Base-by-base conservation (phyloP, 108 stramenopile species). In the Fistulifera pelliculosa region DNA sequence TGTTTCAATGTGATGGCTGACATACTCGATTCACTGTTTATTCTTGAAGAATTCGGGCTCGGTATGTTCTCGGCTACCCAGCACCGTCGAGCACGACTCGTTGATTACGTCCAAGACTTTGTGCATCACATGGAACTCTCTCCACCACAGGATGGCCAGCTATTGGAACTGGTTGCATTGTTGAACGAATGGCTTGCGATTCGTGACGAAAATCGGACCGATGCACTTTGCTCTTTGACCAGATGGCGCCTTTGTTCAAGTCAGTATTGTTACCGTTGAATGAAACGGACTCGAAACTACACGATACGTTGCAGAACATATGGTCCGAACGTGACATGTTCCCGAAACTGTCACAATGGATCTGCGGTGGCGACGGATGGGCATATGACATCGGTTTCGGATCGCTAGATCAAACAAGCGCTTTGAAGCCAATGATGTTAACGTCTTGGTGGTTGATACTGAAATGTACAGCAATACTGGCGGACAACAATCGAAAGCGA, bases 261-360 rank as follows among this genome's bases (percentile, higher is more conserved):
- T 17, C 28, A 21, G 8, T 35, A 35, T 35, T 35, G 31, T 35
- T 8, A 35, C 8, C 31, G 8, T 35, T 8, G 31, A 35, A 3
- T 35, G 31, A 8, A 8, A 8, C 31, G 3, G 31, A 35, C 8
- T 35, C 31, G 8, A 35, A 35, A 35, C 40, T 76, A n/a, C 39
- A 27, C 19, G 15, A 60, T 1, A 38, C 69, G 18, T 26, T 76
- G 47, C 45, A 44, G 39, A 22, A 47, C 24, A 76, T 80, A 47
- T 80, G 72, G 71, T 65, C 69, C 7, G 79, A 80, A 27, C 64
- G 79, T n/a, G 79, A 80, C 52, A 70, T 80, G 71, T 80, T 80
- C 45, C 74, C 72, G 5, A 80, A 80, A 51, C 51, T 76, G 2
- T 69, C 70, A 13, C 79, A 80, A 41, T 80, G 79, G 79, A 80